Percentiles rank a stretch among this genome's conserved stretches.
phyloP scores from a whole-genome alignment of 2,329 filamentous ascomycete species.

The Keithomyces neogunnii region DNA sequence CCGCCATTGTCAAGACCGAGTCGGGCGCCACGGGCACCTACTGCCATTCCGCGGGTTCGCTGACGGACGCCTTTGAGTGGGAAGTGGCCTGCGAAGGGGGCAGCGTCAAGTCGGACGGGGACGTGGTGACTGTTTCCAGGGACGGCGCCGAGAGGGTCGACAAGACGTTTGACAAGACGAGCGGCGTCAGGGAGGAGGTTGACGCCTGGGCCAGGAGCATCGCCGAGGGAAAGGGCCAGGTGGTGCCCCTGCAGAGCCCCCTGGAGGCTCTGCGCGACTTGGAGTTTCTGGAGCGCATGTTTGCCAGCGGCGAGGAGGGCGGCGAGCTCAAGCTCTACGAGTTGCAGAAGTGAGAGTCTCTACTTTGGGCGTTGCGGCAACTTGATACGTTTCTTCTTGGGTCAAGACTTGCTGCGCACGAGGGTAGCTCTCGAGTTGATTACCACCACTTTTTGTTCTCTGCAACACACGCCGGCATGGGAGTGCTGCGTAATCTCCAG shows the following conservation, averaged over 20 bases:
- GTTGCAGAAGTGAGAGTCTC: constrained; percentile 9
- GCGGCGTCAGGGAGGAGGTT: constrained; percentile 51
- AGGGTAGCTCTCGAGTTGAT: too few relatives aligned
- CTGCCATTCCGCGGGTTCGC: constrained; percentile 48
- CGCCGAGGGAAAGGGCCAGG: constrained; percentile 34
- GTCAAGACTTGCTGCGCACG: too few relatives aligned
- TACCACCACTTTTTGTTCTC: too few relatives aligned
- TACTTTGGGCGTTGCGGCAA: too few relatives aligned
- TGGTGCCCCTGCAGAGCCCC: constrained; percentile 36
- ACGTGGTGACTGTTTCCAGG: constrained; percentile 31
- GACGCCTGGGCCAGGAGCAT: constrained; percentile 51
- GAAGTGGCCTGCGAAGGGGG: constrained; percentile 50
- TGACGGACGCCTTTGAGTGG: constrained; percentile 43
- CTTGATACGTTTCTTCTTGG: too few relatives aligned
- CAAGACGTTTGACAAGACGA: constrained; percentile 39
- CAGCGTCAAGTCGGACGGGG: constrained; percentile 37
- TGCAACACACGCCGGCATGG: too few relatives aligned
- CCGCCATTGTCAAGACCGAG: constrained; percentile 46
- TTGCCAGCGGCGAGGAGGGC: constrained; percentile 36
- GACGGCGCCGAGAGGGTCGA: constrained; percentile 20
- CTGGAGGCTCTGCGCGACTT: constrained; percentile 54
- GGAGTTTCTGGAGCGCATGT: constrained; percentile 46
- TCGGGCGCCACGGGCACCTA: constrained; percentile 49
- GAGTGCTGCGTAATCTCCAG: too few relatives aligned
- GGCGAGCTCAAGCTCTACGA: constrained; percentile 32